Evolutionary conservation across 805 yeast genomes (phyloP).

Genomic region (Wickerhamiella sergipiensis): DNA sequence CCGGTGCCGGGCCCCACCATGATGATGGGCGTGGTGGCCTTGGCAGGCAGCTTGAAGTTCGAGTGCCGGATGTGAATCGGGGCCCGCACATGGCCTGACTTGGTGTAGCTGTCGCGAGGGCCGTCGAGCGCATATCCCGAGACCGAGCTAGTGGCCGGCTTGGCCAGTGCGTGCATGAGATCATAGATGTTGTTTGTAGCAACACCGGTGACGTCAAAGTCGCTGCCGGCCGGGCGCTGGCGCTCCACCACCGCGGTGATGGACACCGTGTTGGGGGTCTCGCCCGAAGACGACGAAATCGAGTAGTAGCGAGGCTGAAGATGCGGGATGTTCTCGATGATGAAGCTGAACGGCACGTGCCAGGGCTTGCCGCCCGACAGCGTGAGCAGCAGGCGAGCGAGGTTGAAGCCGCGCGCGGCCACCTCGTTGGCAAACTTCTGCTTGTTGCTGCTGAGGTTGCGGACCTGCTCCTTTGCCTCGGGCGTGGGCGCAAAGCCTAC

Average conservation of each 20-base stretch:
- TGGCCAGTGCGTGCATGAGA: constrained; percentile 44
- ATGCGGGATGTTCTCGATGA: constrained; percentile 67
- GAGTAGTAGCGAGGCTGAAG: constrained; percentile 93
- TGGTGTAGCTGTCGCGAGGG: constrained; percentile 48
- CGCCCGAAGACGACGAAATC: constrained; percentile 75
- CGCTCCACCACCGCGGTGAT: constrained; percentile 90
- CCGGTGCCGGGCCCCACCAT: constrained; percentile 98
- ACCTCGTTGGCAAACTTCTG: constrained; percentile 52
- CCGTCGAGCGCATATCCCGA: constrained; percentile 60
- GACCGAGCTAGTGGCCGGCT: constrained; percentile 26
- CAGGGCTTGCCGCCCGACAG: constrained; percentile 58
- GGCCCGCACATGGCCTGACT: constrained; percentile 35
- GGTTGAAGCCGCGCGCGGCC: constrained; percentile 32
- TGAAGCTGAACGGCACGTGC: constrained; percentile 74
- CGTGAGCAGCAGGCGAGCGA: constrained; percentile 56
- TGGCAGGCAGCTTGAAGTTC: constrained; percentile 82
- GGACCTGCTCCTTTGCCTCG: constrained; percentile 36
- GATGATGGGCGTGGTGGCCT: constrained; percentile 70
- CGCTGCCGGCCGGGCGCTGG: constrained; percentile 20
- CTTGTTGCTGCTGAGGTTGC: constrained; percentile 51
- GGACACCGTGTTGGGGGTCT: constrained; percentile 62
- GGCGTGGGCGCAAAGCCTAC: constrained; percentile 71
- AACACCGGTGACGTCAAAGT: constrained; percentile 59
- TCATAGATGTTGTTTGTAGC: constrained; percentile 77
- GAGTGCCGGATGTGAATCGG: constrained; percentile 94